phyloP scores from a whole-genome alignment of 2,329 filamentous ascomycete genomes.

The Fusarium beomiforme region DNA sequence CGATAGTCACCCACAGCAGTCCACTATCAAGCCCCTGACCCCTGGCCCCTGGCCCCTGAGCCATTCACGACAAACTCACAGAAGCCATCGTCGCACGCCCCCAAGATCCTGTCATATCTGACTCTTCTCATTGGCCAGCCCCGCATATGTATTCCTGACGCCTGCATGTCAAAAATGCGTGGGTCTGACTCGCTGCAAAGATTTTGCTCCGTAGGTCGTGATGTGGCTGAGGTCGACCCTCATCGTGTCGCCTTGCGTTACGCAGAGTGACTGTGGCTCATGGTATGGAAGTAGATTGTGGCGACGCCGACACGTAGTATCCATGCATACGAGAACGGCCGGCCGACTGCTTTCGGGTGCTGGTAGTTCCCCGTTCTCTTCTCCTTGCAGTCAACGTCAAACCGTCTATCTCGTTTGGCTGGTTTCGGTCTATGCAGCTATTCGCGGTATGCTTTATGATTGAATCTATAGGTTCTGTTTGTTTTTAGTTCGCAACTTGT shows the following conservation, averaged over 20 bases:
- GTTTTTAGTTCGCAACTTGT: constrained; percentile 16
- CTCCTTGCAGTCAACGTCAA: neutral
- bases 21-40: constrained; percentile 19
- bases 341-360: constrained; percentile 14
- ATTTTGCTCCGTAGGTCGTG: constrained; percentile 11
- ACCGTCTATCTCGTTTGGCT: constrained; percentile 6
- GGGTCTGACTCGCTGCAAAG: constrained; percentile 31
- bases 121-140: constrained; percentile 27
- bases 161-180: constrained; percentile 36
- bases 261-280: constrained; percentile 20
- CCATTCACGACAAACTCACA: constrained; percentile 22
- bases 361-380: neutral
- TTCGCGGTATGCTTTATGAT: neutral
- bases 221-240: constrained; percentile 22
- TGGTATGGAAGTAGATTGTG: constrained; percentile 21
- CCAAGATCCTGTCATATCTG: constrained; percentile 1
- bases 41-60: constrained; percentile 24
- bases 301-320: constrained; percentile 25
- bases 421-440: constrained; percentile 25
- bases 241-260: neutral
- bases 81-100: constrained; percentile 22
- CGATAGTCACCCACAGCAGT: constrained; percentile 3
- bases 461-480: neutral
- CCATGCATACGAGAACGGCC: neutral
- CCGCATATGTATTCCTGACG: constrained; percentile 31